phyloP scores from a whole-genome alignment of 768 basidiomycete genomes.

The Boletales sp. region DNA sequence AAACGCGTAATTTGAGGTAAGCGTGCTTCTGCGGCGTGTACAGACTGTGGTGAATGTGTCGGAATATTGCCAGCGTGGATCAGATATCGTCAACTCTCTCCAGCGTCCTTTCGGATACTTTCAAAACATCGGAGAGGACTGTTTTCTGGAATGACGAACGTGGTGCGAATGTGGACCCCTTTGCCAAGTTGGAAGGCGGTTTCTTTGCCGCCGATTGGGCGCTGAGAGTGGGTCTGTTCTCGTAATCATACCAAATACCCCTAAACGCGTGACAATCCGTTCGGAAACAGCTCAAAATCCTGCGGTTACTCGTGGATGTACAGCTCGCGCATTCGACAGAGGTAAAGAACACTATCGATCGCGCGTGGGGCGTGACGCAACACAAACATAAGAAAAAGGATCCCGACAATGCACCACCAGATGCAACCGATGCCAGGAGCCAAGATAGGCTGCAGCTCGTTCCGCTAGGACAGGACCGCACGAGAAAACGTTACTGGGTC shows the following conservation, averaged over 20 bases:
- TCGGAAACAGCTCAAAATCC: slow-evolving; percentile 63
- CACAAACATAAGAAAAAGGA: slow-evolving; percentile 85
- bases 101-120: slow-evolving; percentile 63
- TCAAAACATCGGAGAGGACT: slow-evolving; percentile 71
- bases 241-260: slow-evolving; percentile 22
- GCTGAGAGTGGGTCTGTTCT: slow-evolving; percentile 60
- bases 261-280: slow-evolving; percentile 26
- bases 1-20: slow-evolving; percentile 88
- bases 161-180: slow-evolving; percentile 69
- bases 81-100: slow-evolving; percentile 77
- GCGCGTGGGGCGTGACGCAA: slow-evolving; percentile 82
- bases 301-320: slow-evolving; percentile 82
- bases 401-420: slow-evolving; percentile 49
- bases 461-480: slow-evolving; percentile 75
- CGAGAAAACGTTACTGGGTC: slow-evolving; percentile 80
- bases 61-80: slow-evolving; percentile 56
- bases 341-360: slow-evolving; percentile 72
- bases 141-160: slow-evolving; percentile 77
- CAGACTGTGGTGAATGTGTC: slow-evolving; percentile 26
- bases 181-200: slow-evolving; percentile 59
- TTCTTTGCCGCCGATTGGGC: slow-evolving; percentile 82
- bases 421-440: slow-evolving; percentile 60
- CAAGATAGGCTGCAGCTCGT: slow-evolving; percentile 60
- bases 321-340: slow-evolving; percentile 68
- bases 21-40: slow-evolving; percentile 31